These are phyloP conservation scores for Candida cerambycidarum DNA, from an alignment of 805 yeast genomes.

Conservation along the genomic window DNA sequence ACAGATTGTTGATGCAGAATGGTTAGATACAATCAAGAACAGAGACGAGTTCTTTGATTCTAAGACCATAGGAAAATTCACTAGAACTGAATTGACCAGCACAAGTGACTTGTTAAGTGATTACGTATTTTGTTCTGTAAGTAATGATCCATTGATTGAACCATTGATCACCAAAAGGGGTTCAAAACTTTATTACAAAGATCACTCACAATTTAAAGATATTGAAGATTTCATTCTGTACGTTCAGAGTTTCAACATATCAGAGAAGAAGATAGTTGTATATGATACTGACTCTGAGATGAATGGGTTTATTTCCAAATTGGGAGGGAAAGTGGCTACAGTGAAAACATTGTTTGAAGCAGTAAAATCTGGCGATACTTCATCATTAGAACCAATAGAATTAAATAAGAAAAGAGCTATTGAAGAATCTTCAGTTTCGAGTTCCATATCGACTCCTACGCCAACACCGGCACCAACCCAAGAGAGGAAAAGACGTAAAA, in stretches of 20 bases:
- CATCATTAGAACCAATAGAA: not conserved
- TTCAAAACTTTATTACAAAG: not conserved
- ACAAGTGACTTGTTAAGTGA: not conserved
- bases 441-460: no score
- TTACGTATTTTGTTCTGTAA: not conserved
- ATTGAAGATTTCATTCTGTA: not conserved
- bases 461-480: slow-evolving; percentile 6
- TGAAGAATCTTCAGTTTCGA: not conserved
- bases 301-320: slow-evolving; percentile 5
- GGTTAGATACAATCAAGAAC: not conserved
- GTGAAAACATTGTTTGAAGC: slow-evolving; percentile 8
- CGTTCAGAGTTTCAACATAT: not conserved
- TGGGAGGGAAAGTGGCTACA: slow-evolving; percentile 2
- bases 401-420: slow-evolving; percentile 1
- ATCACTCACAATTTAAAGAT: slow-evolving; percentile 1
- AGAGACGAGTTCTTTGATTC: no score
- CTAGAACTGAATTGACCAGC: no score
- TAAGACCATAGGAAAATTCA: no score
- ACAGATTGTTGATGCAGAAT: not conserved
- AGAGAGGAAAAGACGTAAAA: slow-evolving; percentile 29
- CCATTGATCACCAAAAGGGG: not conserved
- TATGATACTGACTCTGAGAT: slow-evolving; percentile 2
- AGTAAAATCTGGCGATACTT: slow-evolving; percentile 1
- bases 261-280: not conserved
- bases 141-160: not conserved